These are phyloP conservation scores for Curvularia lunata DNA, from an alignment of 2,329 filamentous ascomycete genomes.

Conservation along the genomic window DNA sequence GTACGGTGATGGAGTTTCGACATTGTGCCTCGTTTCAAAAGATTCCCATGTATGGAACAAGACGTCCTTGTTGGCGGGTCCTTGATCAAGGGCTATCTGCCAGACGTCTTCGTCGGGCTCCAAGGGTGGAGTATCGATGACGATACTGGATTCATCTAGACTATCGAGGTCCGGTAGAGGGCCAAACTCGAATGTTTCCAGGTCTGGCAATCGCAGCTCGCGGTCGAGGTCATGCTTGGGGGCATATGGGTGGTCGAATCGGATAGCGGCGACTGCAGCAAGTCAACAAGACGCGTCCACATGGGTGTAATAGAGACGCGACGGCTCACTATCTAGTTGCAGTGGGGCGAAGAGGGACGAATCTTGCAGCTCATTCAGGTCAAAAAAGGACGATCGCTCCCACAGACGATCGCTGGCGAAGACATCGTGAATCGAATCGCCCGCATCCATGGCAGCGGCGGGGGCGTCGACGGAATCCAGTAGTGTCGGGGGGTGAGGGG, in stretches of 20 bases:
- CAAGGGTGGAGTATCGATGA: slow-evolving; percentile 32
- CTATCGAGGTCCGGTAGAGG: slow-evolving; percentile 44
- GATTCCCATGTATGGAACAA: slow-evolving; percentile 71
- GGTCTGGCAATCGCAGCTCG: slow-evolving; percentile 47
- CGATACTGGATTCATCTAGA: slow-evolving; percentile 41
- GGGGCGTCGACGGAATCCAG: not conserved
- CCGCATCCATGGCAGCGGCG: slow-evolving; percentile 39
- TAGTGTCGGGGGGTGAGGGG: slow-evolving; percentile 25
- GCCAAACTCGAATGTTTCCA: slow-evolving; percentile 51
- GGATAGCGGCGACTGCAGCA: slow-evolving; percentile 42
- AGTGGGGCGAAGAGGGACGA: slow-evolving; percentile 44
- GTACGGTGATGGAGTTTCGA: slow-evolving; percentile 58
- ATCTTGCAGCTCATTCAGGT: slow-evolving; percentile 27
- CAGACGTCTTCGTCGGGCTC: slow-evolving; percentile 50
- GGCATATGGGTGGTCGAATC: slow-evolving; percentile 51
- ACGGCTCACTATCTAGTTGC: slow-evolving; percentile 46
- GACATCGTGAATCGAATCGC: slow-evolving; percentile 59
- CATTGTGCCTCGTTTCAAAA: slow-evolving; percentile 59
- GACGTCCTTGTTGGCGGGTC: slow-evolving; percentile 38
- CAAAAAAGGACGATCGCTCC: slow-evolving; percentile 59
- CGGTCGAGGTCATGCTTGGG: slow-evolving; percentile 42
- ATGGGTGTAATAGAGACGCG: slow-evolving; percentile 27
- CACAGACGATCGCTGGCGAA: slow-evolving; percentile 70
- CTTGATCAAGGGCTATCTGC: slow-evolving; percentile 46
- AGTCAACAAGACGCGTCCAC: slow-evolving; percentile 31